phyloP scores from a whole-genome alignment of 352 stramenopile species.

The Phytophthora chlamydospora region DNA sequence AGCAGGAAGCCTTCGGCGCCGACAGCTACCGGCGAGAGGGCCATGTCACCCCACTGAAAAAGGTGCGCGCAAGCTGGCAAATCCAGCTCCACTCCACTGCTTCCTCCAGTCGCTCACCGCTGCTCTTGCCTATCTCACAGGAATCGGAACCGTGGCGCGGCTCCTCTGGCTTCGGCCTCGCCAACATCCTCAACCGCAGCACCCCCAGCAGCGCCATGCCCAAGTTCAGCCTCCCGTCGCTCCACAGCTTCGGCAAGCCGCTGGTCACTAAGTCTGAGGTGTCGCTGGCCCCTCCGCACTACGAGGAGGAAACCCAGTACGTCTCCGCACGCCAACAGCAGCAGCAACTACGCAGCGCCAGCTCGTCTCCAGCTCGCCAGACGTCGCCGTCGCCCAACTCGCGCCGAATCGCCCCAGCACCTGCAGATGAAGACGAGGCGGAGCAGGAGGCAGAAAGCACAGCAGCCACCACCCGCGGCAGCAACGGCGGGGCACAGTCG shows the following conservation, averaged over 20 bases:
- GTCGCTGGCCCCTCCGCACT: constrained; percentile 38
- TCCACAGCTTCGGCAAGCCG: constrained; percentile 77
- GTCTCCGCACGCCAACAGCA: constrained; percentile 25
- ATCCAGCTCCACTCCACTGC: background rate
- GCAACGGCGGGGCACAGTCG: constrained; percentile 30
- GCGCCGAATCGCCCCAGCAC: constrained; percentile 60
- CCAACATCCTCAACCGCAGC: constrained; percentile 80
- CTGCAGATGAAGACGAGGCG: constrained; percentile 66
- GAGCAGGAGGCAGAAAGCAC: constrained; percentile 56
- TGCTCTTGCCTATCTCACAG: constrained; percentile 36
- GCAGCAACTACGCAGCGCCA: constrained; percentile 25
- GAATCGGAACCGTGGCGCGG: constrained; percentile 72
- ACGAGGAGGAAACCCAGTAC: constrained; percentile 35
- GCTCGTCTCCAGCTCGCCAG: constrained; percentile 38
- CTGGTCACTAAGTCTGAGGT: constrained; percentile 63
- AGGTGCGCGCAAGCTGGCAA: constrained; percentile 32
- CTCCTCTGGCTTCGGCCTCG: constrained; percentile 76
- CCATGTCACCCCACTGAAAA: constrained; percentile 35
- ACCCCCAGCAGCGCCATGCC: constrained; percentile 38
- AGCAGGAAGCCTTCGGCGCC: constrained; percentile 31
- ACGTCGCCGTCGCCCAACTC: constrained; percentile 39
- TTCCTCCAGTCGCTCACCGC: constrained; percentile 25
- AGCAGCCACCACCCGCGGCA: constrained; percentile 16
- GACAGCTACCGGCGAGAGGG: constrained; percentile 35
- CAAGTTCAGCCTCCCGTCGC: constrained; percentile 76